Evolutionary conservation across 352 stramenopile species (phyloP).

Genomic region (Pelagophyceae sp.): DNA sequence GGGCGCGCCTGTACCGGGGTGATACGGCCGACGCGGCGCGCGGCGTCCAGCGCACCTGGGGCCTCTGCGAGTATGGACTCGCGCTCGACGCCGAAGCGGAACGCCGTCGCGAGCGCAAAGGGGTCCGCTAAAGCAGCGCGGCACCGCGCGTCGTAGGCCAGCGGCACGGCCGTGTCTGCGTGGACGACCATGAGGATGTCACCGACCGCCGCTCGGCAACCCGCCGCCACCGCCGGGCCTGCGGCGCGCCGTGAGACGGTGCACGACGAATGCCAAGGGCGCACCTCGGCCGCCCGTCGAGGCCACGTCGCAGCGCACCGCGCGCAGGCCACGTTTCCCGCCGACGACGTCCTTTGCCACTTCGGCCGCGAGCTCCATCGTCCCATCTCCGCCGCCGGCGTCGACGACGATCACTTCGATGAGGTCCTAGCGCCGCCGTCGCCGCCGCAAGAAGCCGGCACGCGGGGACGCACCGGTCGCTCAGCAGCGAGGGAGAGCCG

Average conservation of each 20-base stretch:
- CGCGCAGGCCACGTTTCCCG: background rate
- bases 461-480: background rate
- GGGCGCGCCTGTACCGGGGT: too few relatives aligned
- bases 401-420: conserved; percentile 4
- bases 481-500: background rate
- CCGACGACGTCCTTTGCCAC: background rate
- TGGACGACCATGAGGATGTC: background rate
- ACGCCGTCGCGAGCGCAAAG: background rate
- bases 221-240: background rate
- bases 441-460: too few relatives aligned
- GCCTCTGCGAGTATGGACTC: background rate
- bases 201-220: background rate
- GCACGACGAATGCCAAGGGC: too few relatives aligned
- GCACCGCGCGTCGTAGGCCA: background rate
- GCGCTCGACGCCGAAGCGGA: background rate
- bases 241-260: too few relatives aligned
- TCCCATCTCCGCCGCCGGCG: conserved; percentile 4
- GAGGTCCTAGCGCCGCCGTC: too few relatives aligned
- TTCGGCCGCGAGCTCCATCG: background rate
- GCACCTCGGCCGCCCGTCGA: conserved; percentile 1
- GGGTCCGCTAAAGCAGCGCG: background rate
- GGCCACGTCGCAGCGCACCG: too few relatives aligned
- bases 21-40: too few relatives aligned
- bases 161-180: background rate
- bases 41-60: too few relatives aligned